phyloP scores from a whole-genome alignment of 495 filamentous ascomycete species.

The Darksidea phi region DNA sequence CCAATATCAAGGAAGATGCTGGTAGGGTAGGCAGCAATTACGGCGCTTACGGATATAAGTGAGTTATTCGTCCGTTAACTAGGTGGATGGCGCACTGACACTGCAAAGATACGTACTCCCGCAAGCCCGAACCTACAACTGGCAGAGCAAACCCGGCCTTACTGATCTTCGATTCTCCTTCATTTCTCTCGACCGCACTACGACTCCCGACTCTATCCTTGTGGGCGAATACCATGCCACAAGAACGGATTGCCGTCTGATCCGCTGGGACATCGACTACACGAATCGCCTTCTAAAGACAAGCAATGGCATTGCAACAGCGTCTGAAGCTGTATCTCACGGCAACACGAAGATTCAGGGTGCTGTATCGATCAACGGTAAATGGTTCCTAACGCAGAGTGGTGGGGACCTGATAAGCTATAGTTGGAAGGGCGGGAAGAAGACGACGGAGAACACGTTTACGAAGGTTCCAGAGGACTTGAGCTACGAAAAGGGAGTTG shows the following conservation, averaged over 20 bases:
- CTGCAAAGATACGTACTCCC: conserved; percentile 17
- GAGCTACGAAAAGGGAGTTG: conserved; percentile 32
- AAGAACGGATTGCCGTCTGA: conserved; percentile 20
- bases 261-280: conserved; percentile 33
- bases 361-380: conserved; percentile 24
- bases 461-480: conserved; percentile 32
- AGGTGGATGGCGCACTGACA: conserved; percentile 8
- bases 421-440: conserved; percentile 16
- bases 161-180: conserved; percentile 32
- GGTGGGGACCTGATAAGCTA: conserved; percentile 23
- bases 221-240: conserved; percentile 34
- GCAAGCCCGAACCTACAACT: conserved; percentile 20
- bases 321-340: conserved; percentile 23
- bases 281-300: conserved; percentile 26
- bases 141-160: conserved; percentile 10
- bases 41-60: conserved; percentile 42
- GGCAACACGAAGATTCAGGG: conserved; percentile 31
- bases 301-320: conserved; percentile 14
- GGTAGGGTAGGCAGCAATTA: conserved; percentile 37
- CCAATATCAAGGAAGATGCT: conserved; percentile 34
- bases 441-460: conserved; percentile 1
- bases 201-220: conserved; percentile 30
- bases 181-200: conserved; percentile 33
- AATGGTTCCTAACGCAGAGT: conserved; percentile 32
- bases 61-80: conserved; percentile 15